These are phyloP conservation scores for Emergomyces pasteurianus DNA, from an alignment of 2,329 filamentous ascomycete genomes.

Conservation along the genomic window DNA sequence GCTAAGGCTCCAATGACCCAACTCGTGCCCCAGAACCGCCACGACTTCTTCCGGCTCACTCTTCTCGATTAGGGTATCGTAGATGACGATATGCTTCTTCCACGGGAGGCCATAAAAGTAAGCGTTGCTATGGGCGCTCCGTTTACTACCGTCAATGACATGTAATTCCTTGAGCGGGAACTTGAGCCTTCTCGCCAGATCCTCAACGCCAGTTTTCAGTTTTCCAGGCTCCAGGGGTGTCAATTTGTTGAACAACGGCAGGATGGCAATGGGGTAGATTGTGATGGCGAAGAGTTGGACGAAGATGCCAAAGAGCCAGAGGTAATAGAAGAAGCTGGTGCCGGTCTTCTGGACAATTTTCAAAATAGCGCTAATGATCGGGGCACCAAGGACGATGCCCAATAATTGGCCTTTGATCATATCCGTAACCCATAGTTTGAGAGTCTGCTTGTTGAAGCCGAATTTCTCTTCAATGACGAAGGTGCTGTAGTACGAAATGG, in stretches of 20 bases:
- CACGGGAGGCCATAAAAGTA: slow-evolving; percentile 97
- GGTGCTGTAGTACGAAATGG: slow-evolving; percentile 78
- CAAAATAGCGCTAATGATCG: slow-evolving; percentile 83
- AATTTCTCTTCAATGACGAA: slow-evolving; percentile 96
- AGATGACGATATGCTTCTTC: slow-evolving; percentile 99
- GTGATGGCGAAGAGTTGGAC: slow-evolving; percentile 93
- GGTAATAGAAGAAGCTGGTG: slow-evolving; percentile 91
- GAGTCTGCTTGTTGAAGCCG: slow-evolving; percentile 97
- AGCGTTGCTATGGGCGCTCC: slow-evolving; percentile 77
- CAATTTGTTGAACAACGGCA: slow-evolving; percentile 96
- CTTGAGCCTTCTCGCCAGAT: slow-evolving; percentile 66
- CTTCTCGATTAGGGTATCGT: slow-evolving; percentile 95
- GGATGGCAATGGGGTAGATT: slow-evolving; percentile 86
- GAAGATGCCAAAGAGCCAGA: slow-evolving; percentile 83
- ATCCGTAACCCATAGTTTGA: slow-evolving; percentile 76
- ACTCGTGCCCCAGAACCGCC: slow-evolving; percentile 86
- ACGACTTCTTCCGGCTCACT: slow-evolving; percentile 84
- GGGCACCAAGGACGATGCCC: slow-evolving; percentile 65
- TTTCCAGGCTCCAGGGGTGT: slow-evolving; percentile 78
- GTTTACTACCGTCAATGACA: slow-evolving; percentile 87
- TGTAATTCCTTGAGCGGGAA: slow-evolving; percentile 90
- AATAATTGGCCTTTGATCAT: slow-evolving; percentile 84
- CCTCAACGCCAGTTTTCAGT: slow-evolving; percentile 80
- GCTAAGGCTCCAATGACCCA: slow-evolving; percentile 92
- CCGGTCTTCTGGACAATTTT: slow-evolving; percentile 91